Evolutionary conservation across 2,329 filamentous ascomycete species (phyloP).

Genomic region (Alternaria ethzedia): DNA sequence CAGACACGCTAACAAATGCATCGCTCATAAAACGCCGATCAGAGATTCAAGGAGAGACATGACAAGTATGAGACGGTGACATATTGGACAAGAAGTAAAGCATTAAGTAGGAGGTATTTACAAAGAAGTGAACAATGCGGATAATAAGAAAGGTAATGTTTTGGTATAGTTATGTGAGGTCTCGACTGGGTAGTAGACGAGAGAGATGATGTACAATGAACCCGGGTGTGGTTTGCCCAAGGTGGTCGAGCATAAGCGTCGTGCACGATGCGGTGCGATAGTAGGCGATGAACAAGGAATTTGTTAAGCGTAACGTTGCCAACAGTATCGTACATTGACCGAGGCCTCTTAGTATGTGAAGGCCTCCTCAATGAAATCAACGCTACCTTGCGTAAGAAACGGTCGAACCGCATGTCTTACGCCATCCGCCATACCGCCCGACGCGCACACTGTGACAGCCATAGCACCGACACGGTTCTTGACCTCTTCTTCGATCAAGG

Average conservation of each 20-base stretch:
- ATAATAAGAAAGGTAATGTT: conserved; percentile 2
- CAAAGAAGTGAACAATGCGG: conserved; percentile 25
- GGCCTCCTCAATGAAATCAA: conserved; percentile 70
- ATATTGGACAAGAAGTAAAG: conserved; percentile 14
- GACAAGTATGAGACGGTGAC: conserved; percentile 10
- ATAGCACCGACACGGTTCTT: conserved; percentile 63
- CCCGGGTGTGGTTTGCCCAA: conserved; percentile 2
- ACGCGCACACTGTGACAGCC: conserved; percentile 68
- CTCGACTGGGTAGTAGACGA: background rate
- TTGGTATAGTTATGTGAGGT: conserved; percentile 6
- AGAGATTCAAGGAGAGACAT: conserved; percentile 32
- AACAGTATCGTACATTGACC: background rate
- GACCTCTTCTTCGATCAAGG: conserved; percentile 64
- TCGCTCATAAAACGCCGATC: conserved; percentile 3
- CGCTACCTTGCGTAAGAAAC: conserved; percentile 58
- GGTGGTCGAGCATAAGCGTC: conserved; percentile 3
- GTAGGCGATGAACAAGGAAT: background rate
- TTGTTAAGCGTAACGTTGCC: background rate
- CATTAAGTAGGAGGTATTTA: conserved; percentile 34
- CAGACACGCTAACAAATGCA: conserved; percentile 8
- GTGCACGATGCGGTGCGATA: conserved; percentile 1
- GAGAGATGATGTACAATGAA: background rate
- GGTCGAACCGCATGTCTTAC: conserved; percentile 62
- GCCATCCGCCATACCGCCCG: conserved; percentile 67
- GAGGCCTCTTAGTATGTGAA: conserved; percentile 62